phyloP scores from a whole-genome alignment of 2,329 filamentous ascomycete genomes.

The Cytospora piceae region DNA sequence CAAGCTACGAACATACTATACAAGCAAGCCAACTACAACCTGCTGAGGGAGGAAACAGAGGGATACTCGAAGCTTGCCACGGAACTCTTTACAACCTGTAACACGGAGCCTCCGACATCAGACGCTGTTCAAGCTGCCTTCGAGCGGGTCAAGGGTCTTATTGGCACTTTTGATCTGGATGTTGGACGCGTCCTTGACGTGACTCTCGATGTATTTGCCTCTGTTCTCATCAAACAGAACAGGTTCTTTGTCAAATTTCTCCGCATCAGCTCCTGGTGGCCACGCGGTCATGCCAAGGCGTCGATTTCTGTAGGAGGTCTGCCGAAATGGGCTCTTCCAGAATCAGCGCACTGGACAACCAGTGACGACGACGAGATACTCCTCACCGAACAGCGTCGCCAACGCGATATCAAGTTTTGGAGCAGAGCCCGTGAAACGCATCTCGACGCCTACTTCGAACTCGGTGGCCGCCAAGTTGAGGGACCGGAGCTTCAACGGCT shows the following conservation, averaged over 20 bases:
- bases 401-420: slow-evolving; percentile 82
- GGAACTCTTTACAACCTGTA: slow-evolving; percentile 89
- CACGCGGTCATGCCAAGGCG: slow-evolving; percentile 59
- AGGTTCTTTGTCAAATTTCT: slow-evolving; percentile 94
- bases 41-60: slow-evolving; percentile 92
- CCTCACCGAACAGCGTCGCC: slow-evolving; percentile 58
- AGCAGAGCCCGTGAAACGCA: slow-evolving; percentile 73
- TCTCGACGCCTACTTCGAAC: slow-evolving; percentile 85
- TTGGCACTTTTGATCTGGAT: slow-evolving; percentile 95
- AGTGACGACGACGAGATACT: slow-evolving; percentile 70
- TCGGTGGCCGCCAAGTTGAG: slow-evolving; percentile 72
- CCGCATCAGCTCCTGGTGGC: slow-evolving; percentile 96
- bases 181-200: slow-evolving; percentile 94
- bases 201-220: slow-evolving; percentile 91
- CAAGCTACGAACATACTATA: slow-evolving; percentile 94
- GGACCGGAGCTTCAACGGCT: slow-evolving; percentile 58
- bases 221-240: slow-evolving; percentile 88
- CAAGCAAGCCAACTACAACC: slow-evolving; percentile 94
- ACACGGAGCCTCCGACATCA: slow-evolving; percentile 71
- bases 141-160: slow-evolving; percentile 88
- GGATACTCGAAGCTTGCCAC: slow-evolving; percentile 96
- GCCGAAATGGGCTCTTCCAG: slow-evolving; percentile 84
- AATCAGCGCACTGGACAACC: slow-evolving; percentile 63
- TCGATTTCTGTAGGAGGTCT: slow-evolving; percentile 64
- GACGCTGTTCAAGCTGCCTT: slow-evolving; percentile 84